Conservation (phyloP, 495 filamentous ascomycete species). For the Aspergillus mulundensis region DNA sequence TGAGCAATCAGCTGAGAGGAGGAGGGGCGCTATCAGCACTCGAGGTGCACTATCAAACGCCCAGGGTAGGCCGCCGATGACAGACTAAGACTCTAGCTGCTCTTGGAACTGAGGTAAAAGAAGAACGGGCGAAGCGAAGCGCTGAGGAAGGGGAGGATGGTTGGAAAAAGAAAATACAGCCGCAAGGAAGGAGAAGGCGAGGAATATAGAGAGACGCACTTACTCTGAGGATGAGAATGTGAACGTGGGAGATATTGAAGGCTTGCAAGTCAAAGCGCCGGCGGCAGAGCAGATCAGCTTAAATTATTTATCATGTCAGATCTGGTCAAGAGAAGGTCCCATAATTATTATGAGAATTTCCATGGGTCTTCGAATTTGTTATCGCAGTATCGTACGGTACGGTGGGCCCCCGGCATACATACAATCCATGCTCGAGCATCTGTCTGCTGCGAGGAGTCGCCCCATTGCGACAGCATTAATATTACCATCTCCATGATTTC, state of each 20-base stretch:
- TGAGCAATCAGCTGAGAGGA: constrained; percentile 32
- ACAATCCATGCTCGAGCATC: neutral
- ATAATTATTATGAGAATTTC: neutral
- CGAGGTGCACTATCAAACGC: neutral
- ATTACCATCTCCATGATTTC: neutral
- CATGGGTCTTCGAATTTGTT: neutral
- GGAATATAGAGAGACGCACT: neutral
- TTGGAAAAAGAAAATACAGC: neutral
- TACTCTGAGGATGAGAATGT: neutral
- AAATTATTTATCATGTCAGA: constrained; percentile 2
- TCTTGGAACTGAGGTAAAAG: constrained; percentile 14
- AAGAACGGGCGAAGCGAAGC: constrained; percentile 3
- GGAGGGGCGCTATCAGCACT: constrained; percentile 13
- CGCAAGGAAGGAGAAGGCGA: neutral
- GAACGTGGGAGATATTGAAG: neutral
- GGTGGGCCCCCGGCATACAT: constrained; percentile 5
- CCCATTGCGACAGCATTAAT: neutral
- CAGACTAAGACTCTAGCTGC: constrained; percentile 9
- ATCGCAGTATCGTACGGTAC: constrained; percentile 20
- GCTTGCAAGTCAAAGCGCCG: neutral
- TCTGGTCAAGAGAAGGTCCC: neutral
- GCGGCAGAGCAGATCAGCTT: neutral
- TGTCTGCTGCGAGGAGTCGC: constrained; percentile 9
- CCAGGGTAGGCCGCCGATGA: constrained; percentile 16
- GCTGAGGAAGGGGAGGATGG: neutral